Evolutionary conservation across 208 protist genomes (phyloP).

Genomic region (Zelonia costaricensis): DNA sequence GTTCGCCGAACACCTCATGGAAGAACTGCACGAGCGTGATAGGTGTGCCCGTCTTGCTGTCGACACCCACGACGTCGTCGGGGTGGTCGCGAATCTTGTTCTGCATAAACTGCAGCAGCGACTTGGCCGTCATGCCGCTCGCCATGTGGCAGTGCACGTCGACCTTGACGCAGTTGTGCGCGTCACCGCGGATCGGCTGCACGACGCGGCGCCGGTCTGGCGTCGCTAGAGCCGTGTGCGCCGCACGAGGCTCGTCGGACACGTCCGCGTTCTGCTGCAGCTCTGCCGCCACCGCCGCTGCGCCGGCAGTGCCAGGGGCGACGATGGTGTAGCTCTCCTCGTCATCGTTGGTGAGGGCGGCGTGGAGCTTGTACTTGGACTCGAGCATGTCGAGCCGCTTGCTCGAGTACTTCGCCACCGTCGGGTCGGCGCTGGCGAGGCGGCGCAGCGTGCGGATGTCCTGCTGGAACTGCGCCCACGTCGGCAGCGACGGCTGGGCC

Average conservation of each 20-base stretch:
- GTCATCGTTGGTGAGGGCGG: slow-evolving; percentile 78
- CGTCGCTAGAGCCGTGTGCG: neutral
- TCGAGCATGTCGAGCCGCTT: slow-evolving; percentile 82
- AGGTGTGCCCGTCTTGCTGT: slow-evolving; percentile 26
- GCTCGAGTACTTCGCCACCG: slow-evolving; percentile 68
- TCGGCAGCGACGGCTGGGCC: slow-evolving; percentile 41
- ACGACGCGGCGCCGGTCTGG: slow-evolving; percentile 9
- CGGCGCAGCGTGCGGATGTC: slow-evolving; percentile 53
- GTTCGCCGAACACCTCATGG: slow-evolving; percentile 17
- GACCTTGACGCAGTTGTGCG: slow-evolving; percentile 85
- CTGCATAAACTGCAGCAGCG: slow-evolving; percentile 74
- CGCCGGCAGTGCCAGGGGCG: too few relatives aligned
- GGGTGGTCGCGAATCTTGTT: slow-evolving; percentile 51
- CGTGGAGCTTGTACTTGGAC: slow-evolving; percentile 83
- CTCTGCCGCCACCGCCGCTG: neutral
- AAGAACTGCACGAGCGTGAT: slow-evolving; percentile 54
- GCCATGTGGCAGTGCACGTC: slow-evolving; percentile 89
- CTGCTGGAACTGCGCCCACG: slow-evolving; percentile 63
- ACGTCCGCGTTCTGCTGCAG: neutral
- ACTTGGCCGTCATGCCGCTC: slow-evolving; percentile 70
- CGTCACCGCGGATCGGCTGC: slow-evolving; percentile 48
- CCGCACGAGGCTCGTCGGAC: neutral
- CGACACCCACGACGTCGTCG: slow-evolving; percentile 76
- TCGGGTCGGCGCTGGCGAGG: slow-evolving; percentile 39
- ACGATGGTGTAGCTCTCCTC: slow-evolving; percentile 41